A percentile compares a stretch with the other conserved stretches of the same genome.
phyloP scores from a whole-genome alignment of 495 filamentous ascomycete species.

The Glonium stellatum region DNA sequence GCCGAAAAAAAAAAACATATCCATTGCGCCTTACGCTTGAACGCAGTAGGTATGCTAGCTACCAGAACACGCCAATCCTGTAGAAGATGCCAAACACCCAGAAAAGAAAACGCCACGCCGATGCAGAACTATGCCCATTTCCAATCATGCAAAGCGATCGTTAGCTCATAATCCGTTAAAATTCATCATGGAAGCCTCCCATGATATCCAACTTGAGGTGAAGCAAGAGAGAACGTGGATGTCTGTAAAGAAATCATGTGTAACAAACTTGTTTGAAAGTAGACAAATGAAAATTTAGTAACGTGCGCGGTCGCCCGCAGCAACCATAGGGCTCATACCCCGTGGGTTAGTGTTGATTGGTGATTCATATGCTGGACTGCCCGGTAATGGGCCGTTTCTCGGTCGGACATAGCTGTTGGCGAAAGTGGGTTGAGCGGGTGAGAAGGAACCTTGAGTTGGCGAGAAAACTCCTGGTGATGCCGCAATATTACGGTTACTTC shows the following conservation, averaged over 20 bases:
- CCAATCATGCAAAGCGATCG: neutral
- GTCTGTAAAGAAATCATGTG: neutral
- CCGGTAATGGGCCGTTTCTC: conserved; percentile 12
- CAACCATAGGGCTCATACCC: conserved; percentile 22
- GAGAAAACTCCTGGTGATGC: conserved; percentile 3
- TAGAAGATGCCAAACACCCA: too few species aligned
- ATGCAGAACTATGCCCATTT: neutral
- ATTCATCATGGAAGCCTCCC: neutral
- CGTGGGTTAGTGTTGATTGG: conserved; percentile 9
- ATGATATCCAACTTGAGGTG: neutral
- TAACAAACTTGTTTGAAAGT: neutral
- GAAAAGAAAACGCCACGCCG: neutral
- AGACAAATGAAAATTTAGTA: conserved; percentile 2
- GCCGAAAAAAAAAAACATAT: neutral
- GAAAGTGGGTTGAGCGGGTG: conserved; percentile 9
- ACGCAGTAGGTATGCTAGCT: neutral
- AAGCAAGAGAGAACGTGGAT: neutral
- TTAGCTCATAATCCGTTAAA: neutral
- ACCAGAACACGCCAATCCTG: neutral
- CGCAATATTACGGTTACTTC: conserved; percentile 25
- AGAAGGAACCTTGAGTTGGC: conserved; percentile 1
- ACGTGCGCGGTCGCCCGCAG: conserved; percentile 2
- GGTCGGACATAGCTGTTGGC: conserved; percentile 14
- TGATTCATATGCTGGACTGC: conserved; percentile 13
- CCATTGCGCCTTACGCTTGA: neutral